Evolutionary conservation across 139 green algal genomes (phyloP).

Genomic region (Haematococcus lacustris): DNA sequence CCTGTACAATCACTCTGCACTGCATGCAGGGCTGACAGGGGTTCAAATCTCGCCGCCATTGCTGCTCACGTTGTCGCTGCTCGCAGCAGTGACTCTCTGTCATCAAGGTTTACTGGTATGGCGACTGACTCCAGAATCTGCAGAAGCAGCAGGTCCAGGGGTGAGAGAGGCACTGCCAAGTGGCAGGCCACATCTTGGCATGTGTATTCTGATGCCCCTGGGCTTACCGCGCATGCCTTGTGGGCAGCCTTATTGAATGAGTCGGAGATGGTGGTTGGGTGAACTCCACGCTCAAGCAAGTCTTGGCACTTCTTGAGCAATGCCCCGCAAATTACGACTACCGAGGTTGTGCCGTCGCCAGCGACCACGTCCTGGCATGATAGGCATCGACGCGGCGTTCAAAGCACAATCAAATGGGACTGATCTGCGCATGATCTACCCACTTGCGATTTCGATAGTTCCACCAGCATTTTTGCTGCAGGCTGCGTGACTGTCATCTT

Average conservation of each 20-base stretch:
- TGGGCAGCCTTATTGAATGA: conserved; percentile 75
- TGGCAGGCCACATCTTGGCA: too few species aligned
- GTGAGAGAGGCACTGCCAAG: too few species aligned
- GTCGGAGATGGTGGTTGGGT: conserved; percentile 95
- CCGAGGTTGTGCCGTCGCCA: conserved; percentile 93
- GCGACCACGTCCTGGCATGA: conserved; percentile 87
- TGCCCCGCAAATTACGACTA: conserved; percentile 86
- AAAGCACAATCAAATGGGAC: neutral
- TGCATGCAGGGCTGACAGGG: neutral
- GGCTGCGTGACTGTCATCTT: conserved; percentile 96
- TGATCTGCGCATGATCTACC: conserved; percentile 3
- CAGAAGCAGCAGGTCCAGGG: neutral
- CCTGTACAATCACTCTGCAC: neutral
- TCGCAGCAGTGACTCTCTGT: conserved; percentile 80
- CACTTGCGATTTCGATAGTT: conserved; percentile 92
- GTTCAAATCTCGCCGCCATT: neutral
- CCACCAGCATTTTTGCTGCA: conserved; percentile 99
- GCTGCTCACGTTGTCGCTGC: conserved; percentile 82
- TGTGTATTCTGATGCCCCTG: neutral
- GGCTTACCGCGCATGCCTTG: conserved; percentile 69
- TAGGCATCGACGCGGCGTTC: neutral
- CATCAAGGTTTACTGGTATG: conserved; percentile 83
- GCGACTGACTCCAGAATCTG: conserved; percentile 75
- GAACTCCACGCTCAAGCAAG: conserved; percentile 33
- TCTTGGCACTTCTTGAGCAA: conserved; percentile 87